Evolutionary conservation across 257 asterid genomes (phyloP).

Genomic region (Scutellaria galericulata): DNA sequence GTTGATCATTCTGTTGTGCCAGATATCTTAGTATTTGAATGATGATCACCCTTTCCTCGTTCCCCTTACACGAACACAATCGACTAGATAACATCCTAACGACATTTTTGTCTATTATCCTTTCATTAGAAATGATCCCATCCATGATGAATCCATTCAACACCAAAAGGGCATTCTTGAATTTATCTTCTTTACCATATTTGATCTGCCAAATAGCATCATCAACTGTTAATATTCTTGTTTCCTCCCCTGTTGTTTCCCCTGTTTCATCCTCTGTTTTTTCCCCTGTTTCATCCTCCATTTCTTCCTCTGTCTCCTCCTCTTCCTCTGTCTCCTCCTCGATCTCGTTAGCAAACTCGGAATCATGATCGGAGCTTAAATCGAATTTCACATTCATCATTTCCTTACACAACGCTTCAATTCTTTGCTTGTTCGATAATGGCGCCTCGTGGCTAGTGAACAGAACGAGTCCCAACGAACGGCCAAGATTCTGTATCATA

Average conservation of each 20-base stretch:
- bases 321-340: constrained; percentile 32
- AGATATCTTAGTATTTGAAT: constrained; percentile 58
- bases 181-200: constrained; percentile 54
- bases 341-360: constrained; percentile 44
- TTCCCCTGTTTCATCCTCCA: constrained; percentile 40
- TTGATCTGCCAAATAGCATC: constrained; percentile 59
- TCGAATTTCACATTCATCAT: constrained; percentile 70
- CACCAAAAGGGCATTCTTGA: constrained; percentile 49
- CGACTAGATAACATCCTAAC: constrained; percentile 51
- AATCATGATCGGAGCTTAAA: constrained; percentile 45
- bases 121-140: constrained; percentile 44
- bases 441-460: constrained; percentile 73
- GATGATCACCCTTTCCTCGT: constrained; percentile 51
- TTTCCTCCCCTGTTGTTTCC: constrained; percentile 46
- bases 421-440: constrained; percentile 50
- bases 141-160: constrained; percentile 55
- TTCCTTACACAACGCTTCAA: constrained; percentile 65
- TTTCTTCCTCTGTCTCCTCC: constrained; percentile 34
- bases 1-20: constrained; percentile 37
- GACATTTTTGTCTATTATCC: constrained; percentile 55
- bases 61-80: constrained; percentile 49
- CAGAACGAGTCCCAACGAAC: constrained; percentile 82
- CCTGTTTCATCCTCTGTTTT: constrained; percentile 36
- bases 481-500: constrained; percentile 64
- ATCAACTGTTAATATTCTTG: constrained; percentile 45